Evolutionary conservation across 2,329 filamentous ascomycete species (phyloP).

Genomic region (Fusarium phyllophilum): DNA sequence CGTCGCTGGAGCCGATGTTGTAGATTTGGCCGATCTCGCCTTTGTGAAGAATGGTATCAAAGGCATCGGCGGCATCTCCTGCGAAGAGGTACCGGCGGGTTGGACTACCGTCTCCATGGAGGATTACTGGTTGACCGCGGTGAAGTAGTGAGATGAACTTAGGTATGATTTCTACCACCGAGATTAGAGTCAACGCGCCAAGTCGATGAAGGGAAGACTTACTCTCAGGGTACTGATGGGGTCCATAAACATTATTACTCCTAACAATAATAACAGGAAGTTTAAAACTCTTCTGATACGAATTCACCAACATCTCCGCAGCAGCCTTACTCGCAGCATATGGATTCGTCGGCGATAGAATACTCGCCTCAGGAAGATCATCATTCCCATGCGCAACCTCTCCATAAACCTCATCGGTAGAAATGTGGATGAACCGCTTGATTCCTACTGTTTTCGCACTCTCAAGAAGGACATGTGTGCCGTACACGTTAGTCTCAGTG

Average conservation of each 20-base stretch:
- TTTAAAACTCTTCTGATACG: slow-evolving; percentile 84
- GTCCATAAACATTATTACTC: slow-evolving; percentile 87
- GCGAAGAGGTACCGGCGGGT: slow-evolving; percentile 82
- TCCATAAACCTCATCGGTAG: slow-evolving; percentile 87
- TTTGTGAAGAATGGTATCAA: slow-evolving; percentile 85
- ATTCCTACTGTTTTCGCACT: slow-evolving; percentile 77
- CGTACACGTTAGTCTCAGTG: slow-evolving; percentile 83
- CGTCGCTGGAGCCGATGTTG: slow-evolving; percentile 82
- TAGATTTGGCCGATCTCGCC: slow-evolving; percentile 80
- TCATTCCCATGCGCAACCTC: slow-evolving; percentile 78
- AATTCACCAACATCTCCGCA: slow-evolving; percentile 84
- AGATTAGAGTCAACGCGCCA: neutral
- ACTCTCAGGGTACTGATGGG: slow-evolving; percentile 87
- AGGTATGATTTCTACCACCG: slow-evolving; percentile 77
- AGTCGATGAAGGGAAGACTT: slow-evolving; percentile 46
- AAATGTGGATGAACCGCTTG: slow-evolving; percentile 81
- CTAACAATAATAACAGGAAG: slow-evolving; percentile 82
- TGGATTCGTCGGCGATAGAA: slow-evolving; percentile 82
- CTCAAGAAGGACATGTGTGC: slow-evolving; percentile 83
- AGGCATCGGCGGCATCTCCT: slow-evolving; percentile 81
- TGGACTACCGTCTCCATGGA: slow-evolving; percentile 82
- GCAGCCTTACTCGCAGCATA: slow-evolving; percentile 85
- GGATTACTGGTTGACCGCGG: slow-evolving; percentile 72
- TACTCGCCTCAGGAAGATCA: slow-evolving; percentile 78
- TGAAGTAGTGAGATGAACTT: slow-evolving; percentile 83